Base-by-base conservation (phyloP, 179 eudicot genomes). In the Sideroxylon spinosum region DNA sequence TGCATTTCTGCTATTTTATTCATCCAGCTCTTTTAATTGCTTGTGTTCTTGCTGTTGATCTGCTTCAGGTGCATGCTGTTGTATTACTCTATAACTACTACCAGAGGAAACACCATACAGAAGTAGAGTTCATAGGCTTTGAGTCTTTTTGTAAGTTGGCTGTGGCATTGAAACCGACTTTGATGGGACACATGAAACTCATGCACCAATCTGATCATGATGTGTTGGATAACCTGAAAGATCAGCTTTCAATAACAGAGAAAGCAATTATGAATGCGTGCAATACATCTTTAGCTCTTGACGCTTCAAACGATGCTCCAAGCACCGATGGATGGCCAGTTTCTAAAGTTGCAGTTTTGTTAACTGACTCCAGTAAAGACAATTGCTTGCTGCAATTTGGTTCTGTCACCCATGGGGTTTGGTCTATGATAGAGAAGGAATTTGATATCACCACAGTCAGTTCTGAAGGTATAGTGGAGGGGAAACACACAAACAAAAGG, bases 41-140 rank as follows among this genome's bases (percentile, higher is more conserved):
- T n/a, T 78, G 57, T 73, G 56, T 72, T 81, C 80, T 78, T 67
- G 46, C 19, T 63, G 37, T 32, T 56, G 61, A 23, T 83, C 80
- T 78, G 22, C 63, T 81, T 71, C 77, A 96, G 99, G 86, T 94
- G 84, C 93, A 94, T 82, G 98, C 98, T 68, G 98, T 90, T 70
- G 99, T 90, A 82, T 75, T 94, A 80, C 93, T 96, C 57, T 94
- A 96, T 90, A 92, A 92, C 84, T 96, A 96, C 78, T 90, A 92
- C 88, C 97, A 89, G 73, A 80, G 93, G 77, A 91, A 89, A 84
- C 85, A 68, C 56, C 78, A 89, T 50, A 88, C 84, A 12, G 82
- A 81, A 62, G 81, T 86, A 49, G 85, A 85, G 79, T 87, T 86
- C 85, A 68, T 96, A 77, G 89, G 86, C 16, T 92, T 89, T 80